Base-by-base conservation (phyloP, 2,329 filamentous ascomycete species). In the Huntiella omanensis region DNA sequence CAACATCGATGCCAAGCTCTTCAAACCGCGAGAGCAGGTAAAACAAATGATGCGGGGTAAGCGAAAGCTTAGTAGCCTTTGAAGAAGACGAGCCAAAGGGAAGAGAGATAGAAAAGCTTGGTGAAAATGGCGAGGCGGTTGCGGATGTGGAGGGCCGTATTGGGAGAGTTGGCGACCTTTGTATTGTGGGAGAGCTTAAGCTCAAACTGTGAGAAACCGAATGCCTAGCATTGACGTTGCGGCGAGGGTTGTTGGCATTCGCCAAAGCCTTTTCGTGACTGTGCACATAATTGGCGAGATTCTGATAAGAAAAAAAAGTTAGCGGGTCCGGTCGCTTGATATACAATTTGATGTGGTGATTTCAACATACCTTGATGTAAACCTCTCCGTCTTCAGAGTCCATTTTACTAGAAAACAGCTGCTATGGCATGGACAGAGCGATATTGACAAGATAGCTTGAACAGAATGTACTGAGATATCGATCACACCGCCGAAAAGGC, bases 181-280 rank as follows among this genome's bases (percentile, higher is more conserved):
- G 68, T 46, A 67, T 65, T 5, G 44, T 36, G 44, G 70, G 63
- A 47, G 74, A 66, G 22, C 73, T 69, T 10, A 28, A 10, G 50
- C 73, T 74, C 43, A 76, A 70, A 57, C 73, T 79, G 55, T 78
- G 74, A 10, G 80, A 77, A 47, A 75, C 64, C 54, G 72, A 74
- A 75, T 87, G 77, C 56, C 79, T 80, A 52, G 74, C 67, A 36
- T 70, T 66, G 52, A 75, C 72, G 56, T 83, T 79, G 55, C 83
- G 77, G 60, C 80, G 80, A 55, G 92, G 71, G 62, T 95, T 88
- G 52, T 95, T 69, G 56, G 88, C 88, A 67, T 96, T 96, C 59
- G 91, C 91, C 52, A 98, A 75, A 34, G 87, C 88, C 66, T 93
- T 93, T 65, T 98, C 91, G 68, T 98, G 86, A 47, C 86, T 94